phyloP scores from a whole-genome alignment of 371 early-diverging fungal genomes.

The Blyttiomyces sp. region DNA sequence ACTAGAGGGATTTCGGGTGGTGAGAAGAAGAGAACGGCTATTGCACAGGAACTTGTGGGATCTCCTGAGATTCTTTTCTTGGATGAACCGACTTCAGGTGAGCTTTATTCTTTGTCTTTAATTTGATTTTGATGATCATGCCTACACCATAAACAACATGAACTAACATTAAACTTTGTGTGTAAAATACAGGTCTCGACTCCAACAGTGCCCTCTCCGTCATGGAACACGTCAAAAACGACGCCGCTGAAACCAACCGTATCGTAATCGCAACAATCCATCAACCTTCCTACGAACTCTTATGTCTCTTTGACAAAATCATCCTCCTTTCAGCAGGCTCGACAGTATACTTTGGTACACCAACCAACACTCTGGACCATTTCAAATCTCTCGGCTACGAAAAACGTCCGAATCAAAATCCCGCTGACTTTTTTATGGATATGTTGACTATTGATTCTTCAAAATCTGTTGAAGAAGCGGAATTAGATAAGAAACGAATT shows the following conservation, averaged over 20 bases:
- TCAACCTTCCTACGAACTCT: conserved; percentile 54
- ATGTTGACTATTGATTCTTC: conserved; percentile 24
- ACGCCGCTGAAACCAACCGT: conserved; percentile 41
- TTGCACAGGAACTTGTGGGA: neutral
- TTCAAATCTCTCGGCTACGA: conserved; percentile 67
- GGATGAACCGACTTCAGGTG: conserved; percentile 6
- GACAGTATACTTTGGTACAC: conserved; percentile 50
- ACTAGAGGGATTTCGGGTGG: conserved; percentile 66
- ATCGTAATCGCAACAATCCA: conserved; percentile 67
- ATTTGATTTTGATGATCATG: no score
- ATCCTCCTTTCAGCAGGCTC: conserved; percentile 52
- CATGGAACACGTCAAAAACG: conserved; percentile 1
- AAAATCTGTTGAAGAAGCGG: neutral
- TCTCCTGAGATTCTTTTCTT: conserved; percentile 1
- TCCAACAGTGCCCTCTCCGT: conserved; percentile 55
- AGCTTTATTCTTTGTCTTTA: neutral
- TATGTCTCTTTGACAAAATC: conserved; percentile 53
- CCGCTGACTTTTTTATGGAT: conserved; percentile 88
- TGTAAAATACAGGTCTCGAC: no score
- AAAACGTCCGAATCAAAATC: conserved; percentile 68
- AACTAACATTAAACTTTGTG: no score
- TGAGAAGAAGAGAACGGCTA: conserved; percentile 35
- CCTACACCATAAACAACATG: no score
- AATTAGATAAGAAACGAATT: neutral
- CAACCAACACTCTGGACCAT: conserved; percentile 37